A percentile compares a stretch with the other conserved stretches of the same genome.
Evolutionary conservation across 352 stramenopile genomes (phyloP).

Genomic region (Globisporangium rhizosaccharum): DNA sequence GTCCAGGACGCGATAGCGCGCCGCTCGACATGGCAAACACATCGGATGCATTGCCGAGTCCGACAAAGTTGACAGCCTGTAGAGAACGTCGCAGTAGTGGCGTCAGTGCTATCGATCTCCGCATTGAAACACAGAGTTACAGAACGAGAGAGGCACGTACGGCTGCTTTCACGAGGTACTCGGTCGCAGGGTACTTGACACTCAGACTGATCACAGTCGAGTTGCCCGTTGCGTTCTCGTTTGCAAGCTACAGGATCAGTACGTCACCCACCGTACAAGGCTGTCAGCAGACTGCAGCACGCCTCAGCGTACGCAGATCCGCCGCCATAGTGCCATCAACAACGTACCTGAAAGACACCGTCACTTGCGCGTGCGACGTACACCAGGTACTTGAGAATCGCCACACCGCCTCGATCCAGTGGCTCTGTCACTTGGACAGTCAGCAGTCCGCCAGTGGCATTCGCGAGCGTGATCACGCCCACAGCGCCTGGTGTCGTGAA

Average conservation of each 20-base stretch:
- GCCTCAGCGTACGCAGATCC: neutral
- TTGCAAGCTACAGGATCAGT: slow-evolving; percentile 3
- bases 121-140: neutral
- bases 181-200: slow-evolving; percentile 26
- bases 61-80: slow-evolving; percentile 41
- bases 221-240: slow-evolving; percentile 3
- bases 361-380: slow-evolving; percentile 6
- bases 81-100: neutral
- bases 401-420: slow-evolving; percentile 34
- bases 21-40: slow-evolving; percentile 26
- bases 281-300: neutral
- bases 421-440: slow-evolving; percentile 23
- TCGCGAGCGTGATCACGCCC: slow-evolving; percentile 16
- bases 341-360: slow-evolving; percentile 4
- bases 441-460: slow-evolving; percentile 42
- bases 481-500: slow-evolving; percentile 29
- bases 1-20: slow-evolving; percentile 30
- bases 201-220: slow-evolving; percentile 25
- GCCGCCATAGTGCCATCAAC: no score
- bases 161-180: slow-evolving; percentile 33
- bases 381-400: slow-evolving; percentile 29
- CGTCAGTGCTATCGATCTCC: neutral
- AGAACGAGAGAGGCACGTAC: slow-evolving; percentile 11
- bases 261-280: neutral
- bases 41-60: slow-evolving; percentile 22